Conservation (phyloP, 805 yeast genomes). For the Candida gorgasii region DNA sequence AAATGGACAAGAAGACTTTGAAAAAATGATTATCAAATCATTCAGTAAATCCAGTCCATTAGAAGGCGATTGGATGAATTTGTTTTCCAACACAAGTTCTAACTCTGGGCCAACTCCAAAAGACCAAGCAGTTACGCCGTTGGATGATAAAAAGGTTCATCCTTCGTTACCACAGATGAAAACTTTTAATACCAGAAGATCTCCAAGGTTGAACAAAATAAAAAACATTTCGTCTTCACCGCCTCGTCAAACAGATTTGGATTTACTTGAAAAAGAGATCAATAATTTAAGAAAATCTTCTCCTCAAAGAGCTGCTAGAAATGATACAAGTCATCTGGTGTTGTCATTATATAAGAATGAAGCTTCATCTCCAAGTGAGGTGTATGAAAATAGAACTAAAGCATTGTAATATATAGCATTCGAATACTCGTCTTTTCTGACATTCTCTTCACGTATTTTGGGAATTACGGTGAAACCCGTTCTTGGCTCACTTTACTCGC, state of each 20-base stretch:
- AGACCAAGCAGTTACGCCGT: constrained; percentile 25
- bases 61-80: constrained; percentile 45
- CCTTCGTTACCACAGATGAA: constrained; percentile 32
- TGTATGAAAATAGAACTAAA: constrained; percentile 9
- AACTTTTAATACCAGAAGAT: constrained; percentile 26
- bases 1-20: constrained; percentile 23
- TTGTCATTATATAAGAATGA: constrained; percentile 16
- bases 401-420: constrained; percentile 8
- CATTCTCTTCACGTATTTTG: too few species aligned
- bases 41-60: constrained; percentile 39
- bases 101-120: constrained; percentile 38
- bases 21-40: constrained; percentile 26
- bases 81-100: constrained; percentile 23
- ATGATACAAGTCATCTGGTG: constrained; percentile 36
- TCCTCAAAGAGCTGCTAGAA: constrained; percentile 35
- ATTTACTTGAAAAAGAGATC: constrained; percentile 23
- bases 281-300: constrained; percentile 25
- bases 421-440: too few species aligned
- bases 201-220: constrained; percentile 25
- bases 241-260: constrained; percentile 30
- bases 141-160: constrained; percentile 18
- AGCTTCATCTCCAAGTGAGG: constrained; percentile 15
- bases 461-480: too few species aligned
- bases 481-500: background rate
- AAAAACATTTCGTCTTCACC: constrained; percentile 24